Evolutionary conservation across 352 stramenopile species (phyloP).

Genomic region (Hyaloperonospora brassicae): DNA sequence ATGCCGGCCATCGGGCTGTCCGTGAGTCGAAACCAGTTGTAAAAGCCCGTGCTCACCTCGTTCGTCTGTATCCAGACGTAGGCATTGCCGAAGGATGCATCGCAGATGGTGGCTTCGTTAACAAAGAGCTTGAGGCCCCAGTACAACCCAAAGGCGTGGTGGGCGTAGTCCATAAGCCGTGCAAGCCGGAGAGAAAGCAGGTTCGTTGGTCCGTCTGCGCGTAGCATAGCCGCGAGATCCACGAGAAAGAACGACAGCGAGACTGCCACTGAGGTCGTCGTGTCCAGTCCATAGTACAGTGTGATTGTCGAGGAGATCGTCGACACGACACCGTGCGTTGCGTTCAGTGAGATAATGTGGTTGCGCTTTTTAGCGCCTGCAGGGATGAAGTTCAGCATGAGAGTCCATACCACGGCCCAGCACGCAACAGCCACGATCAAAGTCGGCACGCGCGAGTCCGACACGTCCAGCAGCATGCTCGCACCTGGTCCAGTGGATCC

Average conservation of each 20-base stretch:
- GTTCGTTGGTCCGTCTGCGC: conserved; percentile 36
- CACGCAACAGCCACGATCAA: conserved; percentile 28
- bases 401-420: conserved; percentile 50
- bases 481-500: too few species aligned
- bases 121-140: conserved; percentile 58
- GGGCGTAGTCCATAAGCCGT: conserved; percentile 62
- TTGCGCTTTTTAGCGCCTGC: conserved; percentile 36
- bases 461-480: not conserved
- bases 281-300: conserved; percentile 36
- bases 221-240: conserved; percentile 55
- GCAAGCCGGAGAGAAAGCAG: conserved; percentile 34
- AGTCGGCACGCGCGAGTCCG: conserved; percentile 27
- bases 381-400: conserved; percentile 39
- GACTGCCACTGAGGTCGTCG: conserved; percentile 48
- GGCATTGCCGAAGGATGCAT: conserved; percentile 43
- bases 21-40: conserved; percentile 75
- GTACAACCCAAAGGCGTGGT: conserved; percentile 60
- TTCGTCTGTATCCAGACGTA: conserved; percentile 84
- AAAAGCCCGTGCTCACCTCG: conserved; percentile 73
- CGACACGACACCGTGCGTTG: conserved; percentile 54
- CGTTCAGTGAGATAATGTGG: conserved; percentile 68
- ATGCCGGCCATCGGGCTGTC: conserved; percentile 43
- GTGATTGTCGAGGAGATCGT: conserved; percentile 40
- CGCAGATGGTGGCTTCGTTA: conserved; percentile 53
- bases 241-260: conserved; percentile 69